Base-by-base conservation (phyloP, 345 rosid genomes). In the Kernera saxatilis region DNA sequence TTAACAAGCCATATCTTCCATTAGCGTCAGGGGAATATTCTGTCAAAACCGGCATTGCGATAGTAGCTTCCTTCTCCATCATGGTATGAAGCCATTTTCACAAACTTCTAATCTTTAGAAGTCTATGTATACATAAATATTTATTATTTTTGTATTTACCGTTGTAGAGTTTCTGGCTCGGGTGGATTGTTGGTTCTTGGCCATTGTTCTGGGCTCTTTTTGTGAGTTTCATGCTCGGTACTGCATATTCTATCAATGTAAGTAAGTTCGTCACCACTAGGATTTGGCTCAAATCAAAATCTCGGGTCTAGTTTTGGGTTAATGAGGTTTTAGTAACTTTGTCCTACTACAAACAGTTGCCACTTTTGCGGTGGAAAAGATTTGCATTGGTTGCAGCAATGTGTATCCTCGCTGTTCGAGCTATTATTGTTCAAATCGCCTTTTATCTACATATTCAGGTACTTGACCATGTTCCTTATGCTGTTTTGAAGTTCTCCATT, bases 201-300 rank as follows among this genome's bases (percentile, higher is more conserved):
- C 97, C 98, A n/a, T 78, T 93, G 72, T 85, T 93, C 54, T 91
- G 94, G 96, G 98, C 97, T 53, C 94, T 93, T 58, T 93, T 81
- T 30, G 69, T 91, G 84, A 93, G 98, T 71, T 93, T 91, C 75
- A 67, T 86, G 14, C 98, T 91, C 12, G 97, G 98, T 72, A 91
- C 98, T 29, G 97, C 98, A 46, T 93, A 93, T 73, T 93, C 98
- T 70, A 80, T 93, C 75, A 78, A 93, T 82, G 98, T 93, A 76
- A 87, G 97, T 83, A 48, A 39, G 39, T 14, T 39, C 0, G 5
- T 17, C 17, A 30, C 22, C 27, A 22, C 33, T 6, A 29, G 7
- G n/a, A 45, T 23, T 68, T 61, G 26, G 15, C 17, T 58, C 40
- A n/a, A 9, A 36, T 72, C 17, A 5, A 36, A 54, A 13, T 12